Conservation (phyloP, 768 basidiomycete species). For the Rhizopogon rudus region DNA sequence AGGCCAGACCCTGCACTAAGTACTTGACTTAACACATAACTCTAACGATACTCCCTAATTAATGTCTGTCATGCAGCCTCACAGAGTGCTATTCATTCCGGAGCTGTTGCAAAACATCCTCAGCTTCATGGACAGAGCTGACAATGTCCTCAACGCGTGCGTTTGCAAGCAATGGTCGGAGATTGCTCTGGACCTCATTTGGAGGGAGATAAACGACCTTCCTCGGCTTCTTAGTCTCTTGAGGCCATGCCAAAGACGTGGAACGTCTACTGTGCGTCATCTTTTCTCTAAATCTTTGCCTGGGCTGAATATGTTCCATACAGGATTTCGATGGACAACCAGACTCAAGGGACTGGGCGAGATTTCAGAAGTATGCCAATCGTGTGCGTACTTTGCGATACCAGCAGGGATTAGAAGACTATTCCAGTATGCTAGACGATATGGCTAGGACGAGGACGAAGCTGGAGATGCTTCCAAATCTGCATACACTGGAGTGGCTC, state of each 20-base stretch:
- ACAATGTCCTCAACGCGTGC: slow-evolving; percentile 41
- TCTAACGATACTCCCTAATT: not conserved
- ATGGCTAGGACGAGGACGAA: slow-evolving; percentile 51
- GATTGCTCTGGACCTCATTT: slow-evolving; percentile 51
- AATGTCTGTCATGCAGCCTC: not conserved
- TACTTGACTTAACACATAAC: no score
- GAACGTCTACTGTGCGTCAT: slow-evolving; percentile 23
- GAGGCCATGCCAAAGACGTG: slow-evolving; percentile 33
- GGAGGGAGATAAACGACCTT: slow-evolving; percentile 48
- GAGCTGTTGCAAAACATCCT: slow-evolving; percentile 59
- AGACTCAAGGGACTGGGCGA: slow-evolving; percentile 47
- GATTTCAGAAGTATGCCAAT: slow-evolving; percentile 49
- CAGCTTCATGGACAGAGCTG: slow-evolving; percentile 34
- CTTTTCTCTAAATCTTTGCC: not conserved
- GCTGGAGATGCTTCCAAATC: slow-evolving; percentile 49
- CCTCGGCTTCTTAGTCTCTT: slow-evolving; percentile 43
- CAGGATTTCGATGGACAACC: slow-evolving; percentile 40
- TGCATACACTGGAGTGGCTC: slow-evolving; percentile 48
- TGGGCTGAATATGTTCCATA: not conserved
- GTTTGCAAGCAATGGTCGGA: slow-evolving; percentile 61
- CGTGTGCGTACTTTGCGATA: slow-evolving; percentile 39
- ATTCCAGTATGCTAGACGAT: slow-evolving; percentile 35
- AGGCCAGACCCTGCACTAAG: no score
- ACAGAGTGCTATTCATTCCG: slow-evolving; percentile 44
- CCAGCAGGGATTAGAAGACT: slow-evolving; percentile 6